Evolutionary conservation across 2,329 filamentous ascomycete species (phyloP).

Genomic region (Berkeleyomyces rouxiae): DNA sequence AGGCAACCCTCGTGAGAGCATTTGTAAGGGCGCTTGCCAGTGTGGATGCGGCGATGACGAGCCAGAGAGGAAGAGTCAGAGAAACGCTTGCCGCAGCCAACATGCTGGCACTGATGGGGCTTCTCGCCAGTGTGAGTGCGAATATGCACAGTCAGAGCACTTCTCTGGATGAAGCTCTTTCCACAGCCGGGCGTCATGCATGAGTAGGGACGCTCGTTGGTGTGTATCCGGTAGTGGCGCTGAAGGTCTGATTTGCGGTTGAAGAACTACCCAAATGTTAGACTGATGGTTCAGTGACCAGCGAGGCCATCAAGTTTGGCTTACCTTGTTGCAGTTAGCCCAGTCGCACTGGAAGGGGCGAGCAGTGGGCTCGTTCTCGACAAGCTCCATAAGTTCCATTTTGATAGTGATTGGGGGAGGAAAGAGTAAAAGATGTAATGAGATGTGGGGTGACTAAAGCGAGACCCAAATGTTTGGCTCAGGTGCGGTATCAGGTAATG

Average conservation of each 20-base stretch:
- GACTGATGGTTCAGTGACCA: neutral
- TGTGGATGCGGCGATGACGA: conserved; percentile 48
- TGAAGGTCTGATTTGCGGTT: conserved; percentile 56
- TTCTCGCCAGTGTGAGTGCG: conserved; percentile 58
- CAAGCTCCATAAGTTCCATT: conserved; percentile 50
- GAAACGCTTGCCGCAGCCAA: conserved; percentile 51
- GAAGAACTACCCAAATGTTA: conserved; percentile 37
- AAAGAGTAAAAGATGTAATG: neutral
- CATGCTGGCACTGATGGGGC: conserved; percentile 49
- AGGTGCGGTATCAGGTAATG: neutral
- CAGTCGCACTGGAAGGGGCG: conserved; percentile 49
- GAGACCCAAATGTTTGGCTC: neutral
- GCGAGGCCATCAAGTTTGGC: conserved; percentile 15
- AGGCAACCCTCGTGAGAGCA: conserved; percentile 44
- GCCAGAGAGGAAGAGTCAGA: conserved; percentile 53
- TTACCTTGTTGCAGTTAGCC: conserved; percentile 44
- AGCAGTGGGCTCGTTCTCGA: conserved; percentile 45
- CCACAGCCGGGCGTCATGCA: conserved; percentile 44
- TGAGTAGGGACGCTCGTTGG: conserved; percentile 50
- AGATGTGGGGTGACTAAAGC: neutral
- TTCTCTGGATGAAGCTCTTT: conserved; percentile 56
- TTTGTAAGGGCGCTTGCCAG: conserved; percentile 48
- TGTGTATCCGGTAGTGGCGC: conserved; percentile 55
- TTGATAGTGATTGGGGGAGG: neutral
- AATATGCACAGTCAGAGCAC: conserved; percentile 53